phyloP scores from a whole-genome alignment of 441 rosid genomes.

The Metrosideros polymorpha region DNA sequence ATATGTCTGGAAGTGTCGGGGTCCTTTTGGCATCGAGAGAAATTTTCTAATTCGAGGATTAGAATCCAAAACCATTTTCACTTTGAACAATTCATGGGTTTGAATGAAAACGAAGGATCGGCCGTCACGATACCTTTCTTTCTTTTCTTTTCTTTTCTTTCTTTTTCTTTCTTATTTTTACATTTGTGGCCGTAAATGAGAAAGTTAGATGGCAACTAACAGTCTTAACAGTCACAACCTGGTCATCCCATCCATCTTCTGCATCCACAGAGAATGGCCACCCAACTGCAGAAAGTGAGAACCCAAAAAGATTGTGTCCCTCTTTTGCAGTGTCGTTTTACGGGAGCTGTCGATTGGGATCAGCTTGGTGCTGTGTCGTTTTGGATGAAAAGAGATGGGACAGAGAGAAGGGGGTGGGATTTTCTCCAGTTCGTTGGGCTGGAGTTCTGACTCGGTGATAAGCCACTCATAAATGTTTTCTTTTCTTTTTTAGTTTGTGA shows the following conservation, averaged over 20 bases:
- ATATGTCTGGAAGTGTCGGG: accelerated
- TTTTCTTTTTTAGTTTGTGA: background rate
- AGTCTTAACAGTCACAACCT: background rate
- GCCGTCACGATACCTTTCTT: background rate
- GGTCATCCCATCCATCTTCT: background rate
- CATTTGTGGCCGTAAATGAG: background rate
- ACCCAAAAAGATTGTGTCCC: background rate
- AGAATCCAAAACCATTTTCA: background rate
- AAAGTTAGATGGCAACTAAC: background rate
- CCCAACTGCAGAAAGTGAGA: background rate
- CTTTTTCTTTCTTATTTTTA: background rate
- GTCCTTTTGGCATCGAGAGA: no score
- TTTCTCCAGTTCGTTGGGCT: background rate
- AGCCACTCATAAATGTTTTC: no score
- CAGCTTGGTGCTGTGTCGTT: background rate
- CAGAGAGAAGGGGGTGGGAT: background rate
- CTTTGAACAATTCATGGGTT: background rate
- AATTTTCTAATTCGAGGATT: background rate
- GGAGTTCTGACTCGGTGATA: background rate
- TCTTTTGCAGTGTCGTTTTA: background rate
- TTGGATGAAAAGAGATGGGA: background rate
- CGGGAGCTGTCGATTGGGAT: background rate
- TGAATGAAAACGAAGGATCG: background rate
- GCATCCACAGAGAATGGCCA: background rate
- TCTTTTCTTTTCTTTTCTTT: background rate